Base-by-base conservation (phyloP, 148 eudicot genomes). In the Salicornia ramosissima region DNA sequence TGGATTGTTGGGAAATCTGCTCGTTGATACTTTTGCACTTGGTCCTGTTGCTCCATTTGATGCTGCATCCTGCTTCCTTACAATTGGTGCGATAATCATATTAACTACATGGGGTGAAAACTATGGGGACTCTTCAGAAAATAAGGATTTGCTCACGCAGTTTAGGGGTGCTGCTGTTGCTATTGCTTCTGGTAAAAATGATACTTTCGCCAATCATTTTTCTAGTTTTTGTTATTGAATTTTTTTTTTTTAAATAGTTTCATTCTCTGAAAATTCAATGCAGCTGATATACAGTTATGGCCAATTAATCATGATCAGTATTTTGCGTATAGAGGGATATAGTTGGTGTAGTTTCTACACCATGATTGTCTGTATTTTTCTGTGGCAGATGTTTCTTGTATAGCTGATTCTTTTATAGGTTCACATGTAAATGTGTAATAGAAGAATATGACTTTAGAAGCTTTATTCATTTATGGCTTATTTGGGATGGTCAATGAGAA, bases 31-130 rank as follows among this genome's bases (percentile, higher is more conserved):
- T 53, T 12, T 90, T 21, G 75, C 53, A 26, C 79, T 94, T 60
- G 99, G 99, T 26, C 89, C 97, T 69, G 99, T 94, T 61, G 92
- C 99, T 42, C 99, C 99, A 4, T 94, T 94, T 73, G 99, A 94
- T 83, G 99, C 97, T 64, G 99, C 97, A 63, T 84, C 93, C 0
- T 84, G 90, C 77, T 87, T 94, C 74, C 90, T 94, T 65, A 87
- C 96, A 13, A 87, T 94, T 82, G 99, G 99, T 45, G 86, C 89
- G 99, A 79, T 89, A 0, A 45, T 94, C 71, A 94, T 94, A 59
- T 33, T 94, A 63, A 80, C 91, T 53, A 73, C 99, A 21, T 94
- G 99, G 99, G 64, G 86, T 65, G 99, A 94, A 76, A 94, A 94
- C 78, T 94, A 74, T 87, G 97, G 99, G 46, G 97, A 94, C 72